These are phyloP conservation scores for Lonicera japonica DNA, from an alignment of 129 eudicot species.

Conservation along the genomic window DNA sequence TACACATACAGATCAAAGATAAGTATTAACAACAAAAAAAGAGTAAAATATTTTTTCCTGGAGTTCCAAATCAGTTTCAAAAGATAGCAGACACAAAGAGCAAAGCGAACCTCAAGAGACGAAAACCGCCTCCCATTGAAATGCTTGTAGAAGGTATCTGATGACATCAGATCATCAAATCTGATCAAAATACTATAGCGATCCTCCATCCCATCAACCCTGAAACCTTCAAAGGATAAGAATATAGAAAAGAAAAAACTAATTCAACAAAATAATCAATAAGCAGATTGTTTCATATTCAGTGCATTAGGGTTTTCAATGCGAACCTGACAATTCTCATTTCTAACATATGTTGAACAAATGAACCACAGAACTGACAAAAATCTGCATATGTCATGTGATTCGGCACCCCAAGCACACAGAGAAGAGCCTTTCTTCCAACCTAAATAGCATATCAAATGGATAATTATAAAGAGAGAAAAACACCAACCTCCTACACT, in stretches of 20 bases:
- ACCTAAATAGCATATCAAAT: constrained; percentile 36
- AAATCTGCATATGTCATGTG: constrained; percentile 98
- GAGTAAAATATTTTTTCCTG: background rate
- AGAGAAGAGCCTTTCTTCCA: constrained; percentile 74
- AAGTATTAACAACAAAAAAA: background rate
- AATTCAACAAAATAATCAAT: constrained; percentile 1
- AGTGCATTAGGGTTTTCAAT: background rate
- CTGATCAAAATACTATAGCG: constrained; percentile 69
- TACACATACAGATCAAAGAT: background rate
- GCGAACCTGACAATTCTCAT: constrained; percentile 88
- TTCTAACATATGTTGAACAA: constrained; percentile 78
- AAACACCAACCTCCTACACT: too few relatives aligned
- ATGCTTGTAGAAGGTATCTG: constrained; percentile 78
- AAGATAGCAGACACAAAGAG: background rate
- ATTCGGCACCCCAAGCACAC: constrained; percentile 94
- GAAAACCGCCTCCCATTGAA: constrained; percentile 73
- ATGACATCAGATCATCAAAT: constrained; percentile 64
- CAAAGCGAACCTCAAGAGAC: constrained; percentile 65
- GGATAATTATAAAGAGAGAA: background rate
- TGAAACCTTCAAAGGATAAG: constrained; percentile 22
- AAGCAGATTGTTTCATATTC: background rate
- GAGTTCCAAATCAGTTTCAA: background rate
- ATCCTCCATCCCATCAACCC: constrained; percentile 89
- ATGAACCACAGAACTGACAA: constrained; percentile 90
- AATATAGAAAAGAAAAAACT: background rate